phyloP scores from a whole-genome alignment of 441 rosid species.

The Jatropha multifida region DNA sequence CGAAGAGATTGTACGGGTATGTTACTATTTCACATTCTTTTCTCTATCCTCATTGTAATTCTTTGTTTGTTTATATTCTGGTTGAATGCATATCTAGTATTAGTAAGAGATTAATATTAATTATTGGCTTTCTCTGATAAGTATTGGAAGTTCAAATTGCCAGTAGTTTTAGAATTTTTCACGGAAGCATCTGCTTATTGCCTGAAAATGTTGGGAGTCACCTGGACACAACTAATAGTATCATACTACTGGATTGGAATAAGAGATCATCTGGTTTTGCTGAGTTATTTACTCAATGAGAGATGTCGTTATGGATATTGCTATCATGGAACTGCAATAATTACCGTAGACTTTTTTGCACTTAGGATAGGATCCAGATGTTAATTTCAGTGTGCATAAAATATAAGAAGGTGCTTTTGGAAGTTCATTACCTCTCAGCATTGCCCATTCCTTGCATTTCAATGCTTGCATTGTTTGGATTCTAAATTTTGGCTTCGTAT shows the following conservation, averaged over 20 bases:
- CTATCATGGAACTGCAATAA: neutral
- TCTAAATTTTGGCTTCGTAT: too few species aligned
- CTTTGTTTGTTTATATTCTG: too few species aligned
- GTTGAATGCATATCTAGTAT: neutral
- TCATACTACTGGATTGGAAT: too few species aligned
- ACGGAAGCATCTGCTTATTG: neutral
- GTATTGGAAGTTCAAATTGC: too few species aligned
- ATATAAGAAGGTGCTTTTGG: neutral
- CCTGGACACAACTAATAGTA: too few species aligned
- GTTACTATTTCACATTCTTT: slow-evolving; percentile 16
- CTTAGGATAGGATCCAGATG: too few species aligned
- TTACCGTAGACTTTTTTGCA: too few species aligned
- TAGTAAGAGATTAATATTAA: neutral
- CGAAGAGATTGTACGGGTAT: slow-evolving; percentile 98
- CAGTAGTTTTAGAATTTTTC: neutral
- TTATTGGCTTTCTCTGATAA: neutral
- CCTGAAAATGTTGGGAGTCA: neutral
- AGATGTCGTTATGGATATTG: too few species aligned
- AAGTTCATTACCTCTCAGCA: neutral
- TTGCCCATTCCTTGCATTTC: too few species aligned
- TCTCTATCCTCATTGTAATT: neutral
- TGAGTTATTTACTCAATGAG: too few species aligned
- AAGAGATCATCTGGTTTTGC: too few species aligned
- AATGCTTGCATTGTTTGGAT: neutral
- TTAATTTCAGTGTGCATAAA: neutral